These are phyloP conservation scores for Scutellaria minor DNA, from an alignment of 257 asterid species.

Conservation along the genomic window DNA sequence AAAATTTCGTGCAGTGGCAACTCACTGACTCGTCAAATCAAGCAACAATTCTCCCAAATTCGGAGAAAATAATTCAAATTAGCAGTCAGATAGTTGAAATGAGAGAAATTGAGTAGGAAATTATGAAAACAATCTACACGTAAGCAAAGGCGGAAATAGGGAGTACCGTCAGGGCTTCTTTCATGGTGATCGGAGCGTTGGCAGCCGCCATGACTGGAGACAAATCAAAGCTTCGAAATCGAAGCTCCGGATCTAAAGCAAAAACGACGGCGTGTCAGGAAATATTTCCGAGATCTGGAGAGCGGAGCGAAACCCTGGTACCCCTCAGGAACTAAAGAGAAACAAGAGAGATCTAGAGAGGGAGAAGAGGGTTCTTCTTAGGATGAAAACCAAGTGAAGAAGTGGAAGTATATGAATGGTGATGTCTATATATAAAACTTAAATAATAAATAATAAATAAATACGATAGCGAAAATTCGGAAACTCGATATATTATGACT, in stretches of 20 bases:
- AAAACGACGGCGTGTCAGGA: conserved; percentile 35
- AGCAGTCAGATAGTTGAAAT: conserved; percentile 26
- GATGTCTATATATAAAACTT: neutral
- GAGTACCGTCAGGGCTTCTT: conserved; percentile 90
- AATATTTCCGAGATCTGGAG: conserved; percentile 52
- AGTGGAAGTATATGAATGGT: neutral
- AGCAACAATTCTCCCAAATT: conserved; percentile 25
- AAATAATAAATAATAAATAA: neutral
- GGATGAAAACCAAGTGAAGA: conserved; percentile 30
- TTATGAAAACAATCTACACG: conserved; percentile 18
- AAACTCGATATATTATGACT: conserved; percentile 4
- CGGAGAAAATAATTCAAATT: conserved; percentile 16
- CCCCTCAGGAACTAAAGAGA: conserved; percentile 40
- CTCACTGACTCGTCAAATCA: conserved; percentile 36
- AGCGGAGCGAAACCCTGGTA: conserved; percentile 54
- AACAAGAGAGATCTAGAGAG: conserved; percentile 37
- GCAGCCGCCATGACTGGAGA: conserved; percentile 93
- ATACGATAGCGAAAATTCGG: conserved; percentile 31
- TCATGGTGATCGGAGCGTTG: conserved; percentile 99
- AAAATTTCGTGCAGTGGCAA: conserved; percentile 25
- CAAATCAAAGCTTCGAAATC: conserved; percentile 49
- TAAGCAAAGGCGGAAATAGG: conserved; percentile 3
- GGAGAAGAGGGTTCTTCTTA: conserved; percentile 37
- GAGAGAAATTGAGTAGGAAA: conserved; percentile 28
- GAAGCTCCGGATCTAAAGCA: conserved; percentile 59